Evolutionary conservation across 805 yeast genomes (phyloP), one percentile per base, ranked within the genome.

Genomic region (Henningerozyma blattae): DNA sequence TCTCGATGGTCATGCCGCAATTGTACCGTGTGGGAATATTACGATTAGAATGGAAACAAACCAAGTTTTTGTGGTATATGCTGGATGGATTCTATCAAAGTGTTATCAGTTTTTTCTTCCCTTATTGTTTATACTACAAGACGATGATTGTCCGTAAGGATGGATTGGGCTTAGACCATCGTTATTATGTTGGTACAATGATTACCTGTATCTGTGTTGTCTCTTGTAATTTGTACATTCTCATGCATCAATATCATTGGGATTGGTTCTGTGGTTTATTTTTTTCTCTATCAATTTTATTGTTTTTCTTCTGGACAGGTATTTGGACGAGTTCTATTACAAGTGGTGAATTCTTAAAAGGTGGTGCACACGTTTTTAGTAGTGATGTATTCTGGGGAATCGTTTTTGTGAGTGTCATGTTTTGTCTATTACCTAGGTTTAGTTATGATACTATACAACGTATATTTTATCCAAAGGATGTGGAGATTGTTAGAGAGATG

Each of bases 11-110:
- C 37, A 82, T 79, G 19, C 93, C 94, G 3, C 81, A 82, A 50
- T 54, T 82, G 22, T 82, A 82, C 60, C 64, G 74, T 31, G 65
- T 73, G 18, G 94, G 94, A 52, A 80, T 82, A 27, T 52, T 77
- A 41, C 67, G 91, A 48, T 47, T 60, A n/a, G 93, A 82, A 49
- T 82, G 85, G 82, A 70, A 72, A 7, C 70, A 72, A 52, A 54
- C 46, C 31, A 81, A 82, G 52, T 81, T 82, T 44, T 62, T 72
- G 59, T 67, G 70, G 68, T 82, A 82, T 50, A 77, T 81, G 85
- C 32, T 68, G 30, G 94, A 82, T 58, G 93, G 87, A 12, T 43
- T 76, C n/a, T 82, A 80, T 50, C 93, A 82, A 52, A 77, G 87
- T 0, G 65, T 73, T 17, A 68, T 82, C 28, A 67, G 81, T 12